A percentile compares a stretch with the other conserved stretches of the same genome.
Evolutionary conservation across 768 basidiomycete species (phyloP).

Genomic region (Erythrobasidium yunnanense): DNA sequence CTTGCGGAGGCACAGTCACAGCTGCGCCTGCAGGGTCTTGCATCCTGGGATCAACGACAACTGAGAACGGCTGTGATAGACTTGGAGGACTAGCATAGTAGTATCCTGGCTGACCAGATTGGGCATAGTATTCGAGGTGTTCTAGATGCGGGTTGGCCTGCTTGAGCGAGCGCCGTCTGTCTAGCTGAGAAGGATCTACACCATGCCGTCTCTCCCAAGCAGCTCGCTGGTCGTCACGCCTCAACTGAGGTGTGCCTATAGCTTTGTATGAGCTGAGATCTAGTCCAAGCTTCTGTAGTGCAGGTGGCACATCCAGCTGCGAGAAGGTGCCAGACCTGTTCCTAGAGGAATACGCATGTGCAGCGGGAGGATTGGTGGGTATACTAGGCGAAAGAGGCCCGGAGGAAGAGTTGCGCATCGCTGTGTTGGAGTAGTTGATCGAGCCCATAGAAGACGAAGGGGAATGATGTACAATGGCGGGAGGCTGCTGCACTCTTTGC

Average conservation of each 20-base stretch:
- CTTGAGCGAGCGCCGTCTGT: slow-evolving; percentile 31
- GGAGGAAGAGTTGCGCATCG: slow-evolving; percentile 27
- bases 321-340: slow-evolving; percentile 86
- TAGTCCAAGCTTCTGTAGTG: slow-evolving; percentile 46
- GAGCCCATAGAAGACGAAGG: slow-evolving; percentile 34
- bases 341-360: slow-evolving; percentile 43
- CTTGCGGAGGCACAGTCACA: slow-evolving; percentile 66
- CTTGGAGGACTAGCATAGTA: slow-evolving; percentile 57
- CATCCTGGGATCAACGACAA: slow-evolving; percentile 32
- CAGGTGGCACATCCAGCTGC: slow-evolving; percentile 88
- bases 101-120: slow-evolving; percentile 17
- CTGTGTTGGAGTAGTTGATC: slow-evolving; percentile 28
- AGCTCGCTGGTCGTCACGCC: slow-evolving; percentile 83
- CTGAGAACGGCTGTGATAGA: slow-evolving; percentile 38
- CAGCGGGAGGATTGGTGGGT: slow-evolving; percentile 33
- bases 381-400: slow-evolving; percentile 37
- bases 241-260: slow-evolving; percentile 68
- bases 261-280: slow-evolving; percentile 44
- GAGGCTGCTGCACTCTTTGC: slow-evolving; percentile 7
- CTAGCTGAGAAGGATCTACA: slow-evolving; percentile 47
- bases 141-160: slow-evolving; percentile 24
- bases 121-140: slow-evolving; percentile 17
- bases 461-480: slow-evolving; percentile 7
- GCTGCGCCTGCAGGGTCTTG: slow-evolving; percentile 42
- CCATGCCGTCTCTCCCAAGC: slow-evolving; percentile 90